phyloP scores from a whole-genome alignment of 306 rosid species.

The Herpetospermum pedunculosum region DNA sequence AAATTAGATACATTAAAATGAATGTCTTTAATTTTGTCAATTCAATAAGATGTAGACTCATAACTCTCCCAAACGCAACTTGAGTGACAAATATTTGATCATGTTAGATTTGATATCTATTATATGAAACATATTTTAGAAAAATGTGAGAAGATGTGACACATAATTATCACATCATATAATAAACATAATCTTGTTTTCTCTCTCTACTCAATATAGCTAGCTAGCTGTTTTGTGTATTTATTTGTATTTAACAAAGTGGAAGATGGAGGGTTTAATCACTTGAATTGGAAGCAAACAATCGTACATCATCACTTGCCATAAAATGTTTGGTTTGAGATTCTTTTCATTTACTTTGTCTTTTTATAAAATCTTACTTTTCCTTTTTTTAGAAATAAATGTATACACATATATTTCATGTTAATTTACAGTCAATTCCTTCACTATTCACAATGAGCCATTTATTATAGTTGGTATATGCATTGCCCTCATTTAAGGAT shows the following conservation, averaged over 20 bases:
- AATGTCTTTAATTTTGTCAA: background rate
- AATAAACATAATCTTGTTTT: background rate
- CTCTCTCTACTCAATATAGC: background rate
- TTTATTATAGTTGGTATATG: no score
- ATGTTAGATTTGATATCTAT: background rate
- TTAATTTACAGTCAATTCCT: no score
- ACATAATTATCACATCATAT: background rate
- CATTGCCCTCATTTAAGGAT: no score
- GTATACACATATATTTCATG: background rate
- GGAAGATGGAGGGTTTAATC: slow-evolving; percentile 8
- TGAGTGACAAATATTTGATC: background rate
- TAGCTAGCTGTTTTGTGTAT: background rate
- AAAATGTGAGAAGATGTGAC: background rate
- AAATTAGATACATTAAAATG: no score
- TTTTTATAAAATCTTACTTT: background rate
- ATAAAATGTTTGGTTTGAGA: background rate
- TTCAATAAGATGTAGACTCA: background rate
- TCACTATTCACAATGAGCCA: no score
- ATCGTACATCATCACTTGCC: background rate
- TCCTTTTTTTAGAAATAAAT: background rate
- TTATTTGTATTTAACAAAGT: background rate
- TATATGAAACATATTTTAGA: background rate
- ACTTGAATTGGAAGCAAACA: slow-evolving; percentile 3
- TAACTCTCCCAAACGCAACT: background rate
- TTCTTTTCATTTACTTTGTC: background rate